A percentile compares a stretch with the other conserved stretches of the same genome.
These are phyloP conservation scores for Suillus placidus DNA, from an alignment of 768 basidiomycete genomes.

Conservation along the genomic window DNA sequence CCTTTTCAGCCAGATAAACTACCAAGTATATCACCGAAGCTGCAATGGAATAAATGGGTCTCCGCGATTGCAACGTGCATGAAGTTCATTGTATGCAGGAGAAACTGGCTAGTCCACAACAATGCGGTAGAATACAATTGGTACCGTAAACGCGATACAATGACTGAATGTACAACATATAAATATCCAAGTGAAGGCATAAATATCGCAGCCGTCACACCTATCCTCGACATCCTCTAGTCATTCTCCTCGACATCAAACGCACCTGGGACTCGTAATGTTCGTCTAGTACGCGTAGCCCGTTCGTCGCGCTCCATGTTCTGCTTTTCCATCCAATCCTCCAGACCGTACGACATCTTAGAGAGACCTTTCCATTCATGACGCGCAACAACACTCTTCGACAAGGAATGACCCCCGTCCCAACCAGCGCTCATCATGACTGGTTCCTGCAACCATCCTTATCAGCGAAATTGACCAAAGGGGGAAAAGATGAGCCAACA, in stretches of 20 bases:
- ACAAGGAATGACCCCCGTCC: conserved; percentile 53
- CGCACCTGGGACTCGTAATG: conserved; percentile 29
- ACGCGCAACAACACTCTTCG: conserved; percentile 72
- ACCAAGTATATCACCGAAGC: neutral
- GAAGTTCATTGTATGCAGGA: neutral
- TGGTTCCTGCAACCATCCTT: conserved; percentile 59
- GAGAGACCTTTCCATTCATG: conserved; percentile 96
- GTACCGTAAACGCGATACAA: neutral
- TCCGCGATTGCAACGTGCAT: neutral
- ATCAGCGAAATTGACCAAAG: conserved; percentile 4
- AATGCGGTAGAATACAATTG: too few relatives aligned
- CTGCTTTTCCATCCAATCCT: conserved; percentile 74
- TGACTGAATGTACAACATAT: neutral
- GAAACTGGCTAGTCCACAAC: neutral
- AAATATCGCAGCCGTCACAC: neutral
- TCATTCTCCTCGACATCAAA: conserved; percentile 25
- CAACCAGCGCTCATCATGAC: conserved; percentile 92
- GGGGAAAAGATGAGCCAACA: neutral
- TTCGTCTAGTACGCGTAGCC: conserved; percentile 13
- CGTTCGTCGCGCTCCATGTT: conserved; percentile 36
- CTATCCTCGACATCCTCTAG: conserved; percentile 7
- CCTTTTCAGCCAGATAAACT: neutral
- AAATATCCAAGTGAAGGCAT: neutral
- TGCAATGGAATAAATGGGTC: neutral
- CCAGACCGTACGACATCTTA: conserved; percentile 65